A percentile compares a stretch with the other conserved stretches of the same genome.
These are phyloP conservation scores for Fusarium lateritium DNA, from an alignment of 2,329 filamentous ascomycete genomes.

Conservation along the genomic window DNA sequence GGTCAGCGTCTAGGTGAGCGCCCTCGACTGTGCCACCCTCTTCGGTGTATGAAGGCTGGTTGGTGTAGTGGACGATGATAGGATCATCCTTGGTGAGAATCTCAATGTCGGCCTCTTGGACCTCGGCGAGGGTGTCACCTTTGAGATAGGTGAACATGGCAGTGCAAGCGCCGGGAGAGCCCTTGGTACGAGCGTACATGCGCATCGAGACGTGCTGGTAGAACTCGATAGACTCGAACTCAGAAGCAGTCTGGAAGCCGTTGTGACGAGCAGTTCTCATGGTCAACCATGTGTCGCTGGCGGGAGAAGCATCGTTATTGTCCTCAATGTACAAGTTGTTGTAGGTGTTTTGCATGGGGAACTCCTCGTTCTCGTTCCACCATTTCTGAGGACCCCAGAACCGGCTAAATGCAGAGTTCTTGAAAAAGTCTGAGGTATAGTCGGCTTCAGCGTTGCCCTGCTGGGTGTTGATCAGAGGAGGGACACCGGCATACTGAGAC, in stretches of 20 bases:
- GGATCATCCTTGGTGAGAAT: conserved; percentile 62
- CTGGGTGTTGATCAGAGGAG: conserved; percentile 49
- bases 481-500: conserved; percentile 48
- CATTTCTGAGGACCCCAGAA: conserved; percentile 57
- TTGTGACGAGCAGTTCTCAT: conserved; percentile 61
- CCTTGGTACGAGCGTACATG: conserved; percentile 64
- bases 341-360: conserved; percentile 56
- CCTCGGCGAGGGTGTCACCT: conserved; percentile 51
- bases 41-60: conserved; percentile 67
- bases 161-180: conserved; percentile 63
- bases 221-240: conserved; percentile 58
- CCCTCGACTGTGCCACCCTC: conserved; percentile 60
- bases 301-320: conserved; percentile 51
- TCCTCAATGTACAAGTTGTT: conserved; percentile 63
- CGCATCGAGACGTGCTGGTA: conserved; percentile 56
- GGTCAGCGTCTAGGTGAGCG: conserved; percentile 61
- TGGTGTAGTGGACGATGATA: conserved; percentile 67
- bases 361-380: conserved; percentile 55
- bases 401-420: conserved; percentile 49
- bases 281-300: conserved; percentile 60
- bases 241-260: conserved; percentile 61
- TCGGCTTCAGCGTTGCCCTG: conserved; percentile 52
- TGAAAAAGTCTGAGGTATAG: conserved; percentile 56
- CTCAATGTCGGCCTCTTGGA: conserved; percentile 68
- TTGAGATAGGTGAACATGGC: conserved; percentile 67